Base-by-base conservation (phyloP, 768 basidiomycete species). In the Stropharia rugosoannulata region DNA sequence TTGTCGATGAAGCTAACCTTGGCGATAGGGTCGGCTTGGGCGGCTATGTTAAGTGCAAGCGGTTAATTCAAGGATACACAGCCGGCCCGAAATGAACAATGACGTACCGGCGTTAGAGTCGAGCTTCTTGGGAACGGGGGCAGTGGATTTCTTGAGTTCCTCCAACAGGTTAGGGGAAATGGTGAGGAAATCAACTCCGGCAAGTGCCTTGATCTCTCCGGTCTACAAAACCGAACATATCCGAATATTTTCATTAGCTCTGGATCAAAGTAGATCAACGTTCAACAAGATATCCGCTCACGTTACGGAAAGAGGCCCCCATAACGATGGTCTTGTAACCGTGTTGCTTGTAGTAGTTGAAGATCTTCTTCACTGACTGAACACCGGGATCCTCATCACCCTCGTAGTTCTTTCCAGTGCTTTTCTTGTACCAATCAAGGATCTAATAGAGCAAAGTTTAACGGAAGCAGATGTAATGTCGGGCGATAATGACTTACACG, bases 231-330 rank as follows among this genome's bases (percentile, higher is more conserved):
- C 27, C 37, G 43, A 51, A 47, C 48, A 49, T 15, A 47, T 13
- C 46, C 29, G 29, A 32, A 32, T 10, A 10, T 32, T 32, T 32
- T 32, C 29, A 32, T 32, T 32, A 32, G 29, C 29, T 32, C 29
- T 32, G 29, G 29, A 4, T 32, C 29, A 35, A 57, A 11, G 6
- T 29, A 4, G 52, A 32, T 32, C 49, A 35, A 57, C 13, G 6
- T n/a, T 35, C 5, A 2, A 11, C 38, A 25, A 10, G 37, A 49
- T 41, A 19, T 36, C 15, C 3, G 77, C 89, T 55, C 64, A 95
- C 88, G 80, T 98, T 98, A 70, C 97, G 91, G 95, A 99, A 98
- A 32, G 94, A 96, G 57, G 97, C 97, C 70, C 96, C 97, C 97
- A 98, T 98, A 73, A 98, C 96, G 75, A 99, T 98, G 64, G 97